Percentiles rank a stretch among this genome's conserved stretches.
Evolutionary conservation across 768 basidiomycete species (phyloP).

Genomic region (Tulasnella calospora): DNA sequence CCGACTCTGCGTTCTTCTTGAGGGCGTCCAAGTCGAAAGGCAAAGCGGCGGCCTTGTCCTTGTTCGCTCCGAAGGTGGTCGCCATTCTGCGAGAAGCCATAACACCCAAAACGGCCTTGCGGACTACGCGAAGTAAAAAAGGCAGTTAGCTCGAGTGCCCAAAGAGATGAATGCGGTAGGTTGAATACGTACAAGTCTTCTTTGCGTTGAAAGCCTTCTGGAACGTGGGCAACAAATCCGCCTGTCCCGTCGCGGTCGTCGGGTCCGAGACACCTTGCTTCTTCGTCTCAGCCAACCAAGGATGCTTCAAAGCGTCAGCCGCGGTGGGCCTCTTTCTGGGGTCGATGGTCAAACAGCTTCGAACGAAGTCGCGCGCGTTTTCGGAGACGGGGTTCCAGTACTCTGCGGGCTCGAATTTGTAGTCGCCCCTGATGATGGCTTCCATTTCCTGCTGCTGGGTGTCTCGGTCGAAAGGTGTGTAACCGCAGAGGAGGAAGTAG

Average conservation of each 20-base stretch:
- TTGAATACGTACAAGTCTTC: constrained; percentile 64
- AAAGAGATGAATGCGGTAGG: background rate
- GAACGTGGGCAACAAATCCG: constrained; percentile 81
- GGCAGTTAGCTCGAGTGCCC: background rate
- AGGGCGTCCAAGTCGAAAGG: constrained; percentile 51
- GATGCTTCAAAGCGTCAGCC: constrained; percentile 62
- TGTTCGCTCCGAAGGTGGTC: constrained; percentile 44
- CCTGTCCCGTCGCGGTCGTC: constrained; percentile 50
- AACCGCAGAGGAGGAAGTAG: constrained; percentile 88
- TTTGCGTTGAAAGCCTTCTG: constrained; percentile 86
- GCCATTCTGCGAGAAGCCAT: constrained; percentile 77
- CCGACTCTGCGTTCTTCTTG: constrained; percentile 79
- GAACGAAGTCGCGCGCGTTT: constrained; percentile 79
- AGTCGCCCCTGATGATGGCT: constrained; percentile 89
- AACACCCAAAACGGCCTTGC: constrained; percentile 80
- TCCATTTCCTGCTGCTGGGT: constrained; percentile 86
- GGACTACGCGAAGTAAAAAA: constrained; percentile 50
- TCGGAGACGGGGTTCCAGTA: constrained; percentile 84
- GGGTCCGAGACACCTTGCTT: constrained; percentile 70
- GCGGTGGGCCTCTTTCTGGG: constrained; percentile 77
- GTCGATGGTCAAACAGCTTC: constrained; percentile 77
- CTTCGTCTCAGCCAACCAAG: constrained; percentile 66
- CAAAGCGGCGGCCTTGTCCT: constrained; percentile 43
- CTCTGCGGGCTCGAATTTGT: constrained; percentile 81
- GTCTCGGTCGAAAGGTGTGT: constrained; percentile 97